Percentiles rank a stretch among this genome's conserved stretches.
Evolutionary conservation across 495 filamentous ascomycete species (phyloP).

Genomic region (Aspergillus carlsbadensis): DNA sequence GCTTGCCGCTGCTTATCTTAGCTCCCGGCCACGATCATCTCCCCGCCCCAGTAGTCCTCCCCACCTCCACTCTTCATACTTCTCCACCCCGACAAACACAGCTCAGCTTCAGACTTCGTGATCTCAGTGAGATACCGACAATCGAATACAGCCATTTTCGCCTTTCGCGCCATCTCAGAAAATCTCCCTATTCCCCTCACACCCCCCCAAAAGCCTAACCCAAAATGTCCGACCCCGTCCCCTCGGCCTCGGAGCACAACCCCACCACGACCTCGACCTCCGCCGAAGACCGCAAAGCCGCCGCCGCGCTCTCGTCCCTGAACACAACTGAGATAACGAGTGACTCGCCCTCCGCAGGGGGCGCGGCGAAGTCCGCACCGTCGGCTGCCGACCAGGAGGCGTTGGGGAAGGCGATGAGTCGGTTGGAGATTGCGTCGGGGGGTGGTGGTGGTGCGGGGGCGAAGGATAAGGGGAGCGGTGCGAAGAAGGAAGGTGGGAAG

Average conservation of each 20-base stretch:
- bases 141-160: no score
- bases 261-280: slow-evolving; percentile 59
- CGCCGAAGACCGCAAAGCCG: slow-evolving; percentile 88
- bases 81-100: no score
- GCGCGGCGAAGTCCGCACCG: slow-evolving; percentile 51
- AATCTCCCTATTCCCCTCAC: not conserved
- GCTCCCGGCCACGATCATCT: no score
- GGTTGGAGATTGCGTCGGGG: slow-evolving; percentile 52
- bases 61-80: not conserved
- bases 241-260: slow-evolving; percentile 61
- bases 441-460: slow-evolving; percentile 19
- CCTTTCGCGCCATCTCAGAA: not conserved
- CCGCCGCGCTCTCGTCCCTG: slow-evolving; percentile 77
- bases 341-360: slow-evolving; percentile 13
- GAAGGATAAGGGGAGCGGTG: slow-evolving; percentile 43
- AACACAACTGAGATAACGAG: slow-evolving; percentile 57
- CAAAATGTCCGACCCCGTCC: slow-evolving; percentile 60
- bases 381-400: slow-evolving; percentile 71
- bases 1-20: not conserved
- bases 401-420: slow-evolving; percentile 78
- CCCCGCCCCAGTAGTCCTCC: no score
- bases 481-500: slow-evolving; percentile 41
- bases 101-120: no score
- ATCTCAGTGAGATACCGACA: no score
- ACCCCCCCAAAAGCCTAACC: not conserved